These are phyloP conservation scores for Macrocystidia cucumis DNA, from an alignment of 1,284 basidiomycete species.

Conservation along the genomic window DNA sequence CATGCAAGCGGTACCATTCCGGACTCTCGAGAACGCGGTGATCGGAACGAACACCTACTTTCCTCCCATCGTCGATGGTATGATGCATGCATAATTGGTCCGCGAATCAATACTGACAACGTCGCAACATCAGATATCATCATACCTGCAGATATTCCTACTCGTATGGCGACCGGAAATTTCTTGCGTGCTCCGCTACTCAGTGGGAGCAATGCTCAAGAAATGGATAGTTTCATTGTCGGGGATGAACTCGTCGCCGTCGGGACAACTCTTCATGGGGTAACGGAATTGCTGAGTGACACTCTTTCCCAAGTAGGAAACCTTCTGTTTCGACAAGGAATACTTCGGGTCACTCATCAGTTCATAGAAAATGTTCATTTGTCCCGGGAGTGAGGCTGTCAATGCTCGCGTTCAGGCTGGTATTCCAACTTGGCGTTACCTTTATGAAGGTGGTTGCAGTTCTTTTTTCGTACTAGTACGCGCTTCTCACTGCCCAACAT, in stretches of 20 bases:
- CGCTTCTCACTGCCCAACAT: too few relatives aligned
- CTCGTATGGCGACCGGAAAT: conserved; percentile 15
- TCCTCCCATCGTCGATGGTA: conserved; percentile 18
- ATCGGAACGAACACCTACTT: conserved; percentile 16
- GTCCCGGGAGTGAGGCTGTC: conserved; percentile 16
- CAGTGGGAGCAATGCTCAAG: conserved; percentile 16
- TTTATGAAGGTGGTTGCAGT: conserved; percentile 20
- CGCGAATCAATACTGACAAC: neutral
- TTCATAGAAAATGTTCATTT: conserved; percentile 18
- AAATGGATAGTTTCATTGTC: conserved; percentile 17
- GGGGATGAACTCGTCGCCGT: neutral
- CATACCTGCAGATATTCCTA: conserved; percentile 17
- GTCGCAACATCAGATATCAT: conserved; percentile 22
- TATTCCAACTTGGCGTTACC: conserved; percentile 24
- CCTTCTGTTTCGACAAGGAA: neutral
- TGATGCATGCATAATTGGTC: too few relatives aligned
- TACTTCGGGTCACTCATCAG: too few relatives aligned
- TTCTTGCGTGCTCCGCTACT: conserved; percentile 21
- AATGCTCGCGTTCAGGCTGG: conserved; percentile 14
- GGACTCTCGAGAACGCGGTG: conserved; percentile 19
- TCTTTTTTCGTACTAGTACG: neutral
- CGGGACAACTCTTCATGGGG: neutral
- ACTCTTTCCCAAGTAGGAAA: conserved; percentile 13
- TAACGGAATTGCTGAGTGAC: neutral
- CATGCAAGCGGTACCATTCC: conserved; percentile 19